These are phyloP conservation scores for Cunninghamia lanceolata DNA, from an alignment of 75 land plant genomes.

Conservation along the genomic window DNA sequence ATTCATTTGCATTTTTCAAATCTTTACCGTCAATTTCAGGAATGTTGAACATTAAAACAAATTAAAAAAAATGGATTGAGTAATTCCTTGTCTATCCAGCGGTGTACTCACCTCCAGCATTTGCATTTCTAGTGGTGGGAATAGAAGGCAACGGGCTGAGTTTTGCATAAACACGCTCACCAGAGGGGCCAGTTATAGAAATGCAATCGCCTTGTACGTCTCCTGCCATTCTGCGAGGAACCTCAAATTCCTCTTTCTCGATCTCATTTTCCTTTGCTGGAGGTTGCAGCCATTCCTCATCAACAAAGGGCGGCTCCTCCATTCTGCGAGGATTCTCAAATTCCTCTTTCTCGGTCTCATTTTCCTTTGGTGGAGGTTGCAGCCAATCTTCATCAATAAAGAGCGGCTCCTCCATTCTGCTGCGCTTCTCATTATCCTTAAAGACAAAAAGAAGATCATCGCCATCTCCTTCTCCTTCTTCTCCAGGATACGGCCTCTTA, in stretches of 20 bases:
- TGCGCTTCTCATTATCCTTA: constrained; percentile 19
- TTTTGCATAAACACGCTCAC: constrained; percentile 90
- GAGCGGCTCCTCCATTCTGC: neutral
- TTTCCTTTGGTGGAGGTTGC: constrained; percentile 32
- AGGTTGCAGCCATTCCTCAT: constrained; percentile 59
- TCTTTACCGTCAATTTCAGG: neutral
- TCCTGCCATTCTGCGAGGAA: constrained; percentile 53
- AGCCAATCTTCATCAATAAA: constrained; percentile 50
- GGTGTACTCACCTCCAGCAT: neutral
- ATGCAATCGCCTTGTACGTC: constrained; percentile 83
- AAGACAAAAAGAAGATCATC: neutral
- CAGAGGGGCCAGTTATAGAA: constrained; percentile 70
- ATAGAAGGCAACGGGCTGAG: constrained; percentile 12
- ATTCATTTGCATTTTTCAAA: too few species aligned
- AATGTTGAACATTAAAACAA: neutral
- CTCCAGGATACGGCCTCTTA: constrained; percentile 8
- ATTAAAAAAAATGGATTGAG: neutral
- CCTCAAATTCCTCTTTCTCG: constrained; percentile 22
- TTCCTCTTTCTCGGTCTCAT: constrained; percentile 20
- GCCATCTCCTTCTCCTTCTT: constrained; percentile 11
- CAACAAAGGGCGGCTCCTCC: constrained; percentile 7
- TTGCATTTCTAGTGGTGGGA: neutral
- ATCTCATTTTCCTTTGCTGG: constrained; percentile 31
- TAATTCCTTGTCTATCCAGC: neutral
- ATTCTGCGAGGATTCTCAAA: constrained; percentile 44